Evolutionary conservation across 176 grass and related monocot genomes (phyloP).

Genomic region (Carex parvula): DNA sequence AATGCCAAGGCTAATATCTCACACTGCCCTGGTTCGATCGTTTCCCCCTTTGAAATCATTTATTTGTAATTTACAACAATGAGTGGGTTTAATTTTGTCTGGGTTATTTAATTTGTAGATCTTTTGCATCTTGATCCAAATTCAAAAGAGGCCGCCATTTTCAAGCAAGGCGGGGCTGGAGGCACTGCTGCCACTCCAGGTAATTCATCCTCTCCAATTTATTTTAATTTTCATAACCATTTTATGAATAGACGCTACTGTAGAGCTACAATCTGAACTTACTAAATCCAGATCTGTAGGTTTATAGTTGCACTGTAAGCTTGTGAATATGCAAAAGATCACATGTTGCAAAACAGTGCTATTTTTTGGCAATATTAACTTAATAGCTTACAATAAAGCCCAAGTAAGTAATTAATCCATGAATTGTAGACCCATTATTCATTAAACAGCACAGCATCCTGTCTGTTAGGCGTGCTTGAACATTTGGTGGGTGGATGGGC

Average conservation of each 20-base stretch:
- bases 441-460: not conserved
- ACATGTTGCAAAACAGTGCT: not conserved
- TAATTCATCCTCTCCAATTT: constrained; percentile 3
- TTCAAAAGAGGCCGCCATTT: constrained; percentile 76
- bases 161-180: constrained; percentile 49
- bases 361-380: no score
- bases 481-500: not conserved
- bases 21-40: constrained; percentile 62
- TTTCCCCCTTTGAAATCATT: not conserved
- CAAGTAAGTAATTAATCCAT: not conserved
- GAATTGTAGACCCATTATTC: not conserved
- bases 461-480: constrained; percentile 2
- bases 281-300: not conserved
- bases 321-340: not conserved
- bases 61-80: not conserved
- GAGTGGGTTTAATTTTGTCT: not conserved
- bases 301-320: not conserved
- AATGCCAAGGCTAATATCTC: constrained; percentile 66
- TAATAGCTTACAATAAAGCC: no score
- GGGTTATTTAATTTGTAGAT: constrained; percentile 32
- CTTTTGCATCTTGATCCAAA: constrained; percentile 72
- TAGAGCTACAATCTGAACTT: not conserved
- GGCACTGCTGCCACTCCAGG: constrained; percentile 41
- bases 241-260: not conserved
- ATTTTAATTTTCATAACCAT: not conserved